Evolutionary conservation across 2,329 filamentous ascomycete genomes (phyloP).

Genomic region (Aspergillus eucalypticola): DNA sequence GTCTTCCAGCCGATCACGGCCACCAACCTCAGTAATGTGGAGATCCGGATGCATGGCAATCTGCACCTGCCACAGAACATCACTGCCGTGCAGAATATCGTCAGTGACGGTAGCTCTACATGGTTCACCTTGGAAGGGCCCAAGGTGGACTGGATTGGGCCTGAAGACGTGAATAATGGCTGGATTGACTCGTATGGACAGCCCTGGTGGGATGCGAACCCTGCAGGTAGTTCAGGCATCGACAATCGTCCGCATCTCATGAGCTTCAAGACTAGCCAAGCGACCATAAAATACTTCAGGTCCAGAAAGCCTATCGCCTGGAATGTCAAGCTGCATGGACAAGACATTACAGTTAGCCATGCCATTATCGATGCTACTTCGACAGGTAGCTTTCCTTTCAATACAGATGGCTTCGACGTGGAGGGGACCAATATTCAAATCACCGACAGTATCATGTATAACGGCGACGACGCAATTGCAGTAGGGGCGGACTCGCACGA

Average conservation of each 20-base stretch:
- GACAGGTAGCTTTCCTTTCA: conserved; percentile 44
- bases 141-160: conserved; percentile 31
- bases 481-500: conserved; percentile 42
- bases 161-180: conserved; percentile 39
- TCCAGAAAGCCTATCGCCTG: conserved; percentile 48
- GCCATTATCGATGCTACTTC: conserved; percentile 44
- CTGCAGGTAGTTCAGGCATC: conserved; percentile 40
- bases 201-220: conserved; percentile 49
- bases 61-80: conserved; percentile 47
- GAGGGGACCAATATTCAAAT: conserved; percentile 32
- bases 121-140: conserved; percentile 42
- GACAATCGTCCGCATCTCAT: conserved; percentile 45
- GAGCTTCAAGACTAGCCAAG: conserved; percentile 40
- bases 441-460: conserved; percentile 39
- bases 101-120: conserved; percentile 32
- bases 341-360: conserved; percentile 44
- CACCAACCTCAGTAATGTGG: conserved; percentile 45
- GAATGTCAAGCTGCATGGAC: conserved; percentile 43
- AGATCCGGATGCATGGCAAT: conserved; percentile 47
- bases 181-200: conserved; percentile 52
- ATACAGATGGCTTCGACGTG: conserved; percentile 41
- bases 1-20: conserved; percentile 43
- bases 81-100: conserved; percentile 38
- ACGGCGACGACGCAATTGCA: conserved; percentile 49
- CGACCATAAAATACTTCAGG: conserved; percentile 43